Conservation (phyloP, 129 eudicot species). For the sunflower (Helianthus annuus) region DNA sequence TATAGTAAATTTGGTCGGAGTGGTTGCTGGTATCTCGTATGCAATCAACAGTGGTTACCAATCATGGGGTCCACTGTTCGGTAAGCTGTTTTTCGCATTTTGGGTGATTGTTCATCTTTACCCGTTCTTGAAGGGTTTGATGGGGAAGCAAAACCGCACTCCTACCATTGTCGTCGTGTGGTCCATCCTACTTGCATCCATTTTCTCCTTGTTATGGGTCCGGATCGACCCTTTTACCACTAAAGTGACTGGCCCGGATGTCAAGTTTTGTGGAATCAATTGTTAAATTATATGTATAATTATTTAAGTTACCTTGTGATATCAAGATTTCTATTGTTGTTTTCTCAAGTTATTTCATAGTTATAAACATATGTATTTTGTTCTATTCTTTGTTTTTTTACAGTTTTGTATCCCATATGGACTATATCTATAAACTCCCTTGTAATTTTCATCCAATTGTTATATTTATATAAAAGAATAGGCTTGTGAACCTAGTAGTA, state of each 20-base stretch:
- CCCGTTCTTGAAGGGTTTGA: constrained; percentile 89
- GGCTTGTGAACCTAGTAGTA: too few species aligned
- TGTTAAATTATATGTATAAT: constrained; percentile 40
- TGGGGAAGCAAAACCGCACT: constrained; percentile 92
- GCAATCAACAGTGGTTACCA: constrained; percentile 90
- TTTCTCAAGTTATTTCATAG: constrained; percentile 21
- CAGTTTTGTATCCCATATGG: constrained; percentile 32
- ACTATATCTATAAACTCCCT: constrained; percentile 11
- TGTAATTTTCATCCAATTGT: constrained; percentile 11
- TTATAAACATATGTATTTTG: constrained; percentile 23
- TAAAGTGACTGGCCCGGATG: constrained; percentile 71
- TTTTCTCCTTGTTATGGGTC: constrained; percentile 86
- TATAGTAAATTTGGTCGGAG: constrained; percentile 75
- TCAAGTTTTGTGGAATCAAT: constrained; percentile 73
- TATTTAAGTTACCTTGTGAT: constrained; percentile 27
- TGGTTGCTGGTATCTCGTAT: constrained; percentile 80
- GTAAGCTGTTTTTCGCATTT: constrained; percentile 81
- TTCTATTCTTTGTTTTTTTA: constrained; percentile 26
- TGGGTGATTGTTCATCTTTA: constrained; percentile 97
- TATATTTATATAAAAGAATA: not conserved
- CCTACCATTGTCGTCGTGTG: constrained; percentile 84
- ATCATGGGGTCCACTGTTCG: constrained; percentile 92
- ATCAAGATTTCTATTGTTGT: constrained; percentile 12
- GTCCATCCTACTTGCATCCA: constrained; percentile 87
- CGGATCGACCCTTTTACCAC: constrained; percentile 80